A percentile compares a stretch with the other conserved stretches of the same genome.
Evolutionary conservation across 371 early-diverging fungal genomes (phyloP).

Genomic region (Neoconidiobolus thromboides): DNA sequence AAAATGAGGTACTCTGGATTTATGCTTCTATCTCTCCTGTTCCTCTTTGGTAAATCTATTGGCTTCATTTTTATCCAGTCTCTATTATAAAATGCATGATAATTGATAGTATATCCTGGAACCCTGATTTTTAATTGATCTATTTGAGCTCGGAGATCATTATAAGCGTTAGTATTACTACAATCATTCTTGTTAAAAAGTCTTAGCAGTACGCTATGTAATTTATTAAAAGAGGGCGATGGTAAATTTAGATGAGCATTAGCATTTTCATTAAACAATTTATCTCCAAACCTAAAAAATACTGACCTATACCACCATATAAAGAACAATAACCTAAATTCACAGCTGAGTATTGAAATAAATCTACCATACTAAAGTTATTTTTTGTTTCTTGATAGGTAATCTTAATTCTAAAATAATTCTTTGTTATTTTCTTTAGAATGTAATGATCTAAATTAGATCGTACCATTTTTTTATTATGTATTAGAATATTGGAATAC

Average conservation of each 20-base stretch:
- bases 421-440: neutral
- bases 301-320: no score
- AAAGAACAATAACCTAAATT: neutral
- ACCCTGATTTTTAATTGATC: neutral
- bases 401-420: neutral
- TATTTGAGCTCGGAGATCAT: neutral
- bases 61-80: neutral
- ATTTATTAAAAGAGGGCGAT: neutral
- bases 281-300: neutral
- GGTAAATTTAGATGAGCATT: neutral
- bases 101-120: slow-evolving; percentile 2
- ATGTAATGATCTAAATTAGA: neutral
- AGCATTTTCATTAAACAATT: neutral
- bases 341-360: neutral
- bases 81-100: neutral
- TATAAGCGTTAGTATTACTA: neutral
- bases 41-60: neutral
- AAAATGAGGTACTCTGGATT: neutral
- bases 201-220: neutral
- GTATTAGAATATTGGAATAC: neutral
- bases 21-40: neutral
- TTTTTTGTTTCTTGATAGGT: neutral
- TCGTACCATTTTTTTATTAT: neutral
- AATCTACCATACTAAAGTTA: neutral
- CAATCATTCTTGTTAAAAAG: neutral